Evolutionary conservation across 2,329 filamentous ascomycete genomes (phyloP), one percentile per base, ranked within the genome.

Genomic region (Trichophyton simii): DNA sequence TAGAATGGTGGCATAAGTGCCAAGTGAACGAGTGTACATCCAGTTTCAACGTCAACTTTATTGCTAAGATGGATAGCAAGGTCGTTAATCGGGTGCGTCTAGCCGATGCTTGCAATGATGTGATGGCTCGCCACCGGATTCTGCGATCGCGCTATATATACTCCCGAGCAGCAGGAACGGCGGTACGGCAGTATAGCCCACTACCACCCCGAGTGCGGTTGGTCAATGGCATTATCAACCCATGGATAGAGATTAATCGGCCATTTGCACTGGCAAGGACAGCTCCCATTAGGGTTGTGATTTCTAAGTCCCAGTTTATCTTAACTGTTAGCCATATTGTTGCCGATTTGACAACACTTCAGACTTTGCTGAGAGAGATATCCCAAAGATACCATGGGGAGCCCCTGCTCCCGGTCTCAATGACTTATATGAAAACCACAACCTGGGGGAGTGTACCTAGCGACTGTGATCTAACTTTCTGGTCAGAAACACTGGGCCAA

Each of bases 271-370:
- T 73, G 7, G 50, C 59, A 1, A 60, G 57, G 11, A 63, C 64
- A 5, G 52, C 66, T 25, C 67, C 66, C 0, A 66, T 74, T 48
- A 67, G 70, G 15, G 68, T 72, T 6, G 28, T 67, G 13, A 60
- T 73, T 8, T 66, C 69, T 0, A 31, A 46, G 18, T 57, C 64
- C 6, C 52, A 61, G 1, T 57, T 75, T 2, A 38, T 72, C 3
- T 63, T 70, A 18, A 60, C 67, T 1, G 58, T 67, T 50, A 69
- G 67, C 34, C 72, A 75, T 60, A 73, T 75, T 55, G 67, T 75
- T 8, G 68, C 67, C 58, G 72, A 75, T 61, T 65, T 69, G 3
- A 73, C 71, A 3, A 64, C 72, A 2, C 61, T 74, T 0, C 41
- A 64, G 6, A 60, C 67, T 11, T 52, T 74, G 1, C 63, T 73